These are phyloP conservation scores for Hanseniaspora nectarophila DNA, from an alignment of 805 yeast species.

Conservation along the genomic window DNA sequence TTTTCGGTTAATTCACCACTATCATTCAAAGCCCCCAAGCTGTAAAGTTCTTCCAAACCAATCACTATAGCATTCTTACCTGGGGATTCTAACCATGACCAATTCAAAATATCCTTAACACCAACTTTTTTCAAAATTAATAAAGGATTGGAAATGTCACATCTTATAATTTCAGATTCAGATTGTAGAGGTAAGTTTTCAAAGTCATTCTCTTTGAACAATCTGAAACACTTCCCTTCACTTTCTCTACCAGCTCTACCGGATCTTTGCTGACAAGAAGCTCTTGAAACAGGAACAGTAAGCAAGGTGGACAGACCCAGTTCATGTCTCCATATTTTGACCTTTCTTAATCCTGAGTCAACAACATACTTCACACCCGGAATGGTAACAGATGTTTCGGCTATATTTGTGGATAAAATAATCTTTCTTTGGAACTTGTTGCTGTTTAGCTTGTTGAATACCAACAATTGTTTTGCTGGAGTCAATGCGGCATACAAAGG, in stretches of 20 bases:
- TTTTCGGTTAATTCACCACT: constrained; percentile 61
- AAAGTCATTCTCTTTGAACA: constrained; percentile 67
- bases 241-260: constrained; percentile 99
- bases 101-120: constrained; percentile 67
- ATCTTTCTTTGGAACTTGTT: constrained; percentile 61
- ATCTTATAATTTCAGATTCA: constrained; percentile 83
- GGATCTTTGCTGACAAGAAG: constrained; percentile 87
- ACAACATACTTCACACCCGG: constrained; percentile 87
- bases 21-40: constrained; percentile 68
- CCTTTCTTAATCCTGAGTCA: constrained; percentile 86
- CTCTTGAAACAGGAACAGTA: constrained; percentile 85
- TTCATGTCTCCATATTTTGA: constrained; percentile 88
- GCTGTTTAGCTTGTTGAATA: constrained; percentile 46
- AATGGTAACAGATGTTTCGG: constrained; percentile 94
- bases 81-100: constrained; percentile 92
- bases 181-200: constrained; percentile 57
- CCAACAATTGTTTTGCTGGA: constrained; percentile 66
- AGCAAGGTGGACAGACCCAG: constrained; percentile 83
- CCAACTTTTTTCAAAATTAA: constrained; percentile 73
- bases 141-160: constrained; percentile 75
- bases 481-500: constrained; percentile 93
- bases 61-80: constrained; percentile 62
- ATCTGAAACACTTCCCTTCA: constrained; percentile 76
- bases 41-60: constrained; percentile 66
- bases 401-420: constrained; percentile 86